A percentile compares a stretch with the other conserved stretches of the same genome.
Conservation (phyloP, 1,284 basidiomycete genomes). For the Melampsora larici-populina region DNA sequence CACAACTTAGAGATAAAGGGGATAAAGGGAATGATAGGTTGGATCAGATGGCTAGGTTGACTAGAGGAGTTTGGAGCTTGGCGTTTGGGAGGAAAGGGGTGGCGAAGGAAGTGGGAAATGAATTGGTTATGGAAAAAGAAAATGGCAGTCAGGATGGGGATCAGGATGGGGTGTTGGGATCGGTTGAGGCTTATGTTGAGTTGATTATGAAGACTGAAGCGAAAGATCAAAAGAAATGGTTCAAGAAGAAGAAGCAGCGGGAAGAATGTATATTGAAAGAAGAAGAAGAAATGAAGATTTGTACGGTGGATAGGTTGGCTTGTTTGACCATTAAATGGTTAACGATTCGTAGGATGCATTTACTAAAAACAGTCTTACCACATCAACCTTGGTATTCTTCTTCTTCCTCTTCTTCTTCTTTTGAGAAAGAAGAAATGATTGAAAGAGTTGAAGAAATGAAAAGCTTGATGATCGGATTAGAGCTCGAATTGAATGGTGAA, state of each 20-base stretch:
- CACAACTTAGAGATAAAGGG: no score
- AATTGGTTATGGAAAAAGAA: not conserved
- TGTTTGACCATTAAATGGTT: slow-evolving; percentile 37
- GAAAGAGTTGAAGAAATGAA: not conserved
- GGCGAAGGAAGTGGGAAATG: not conserved
- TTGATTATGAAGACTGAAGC: slow-evolving; percentile 5
- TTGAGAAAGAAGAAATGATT: not conserved
- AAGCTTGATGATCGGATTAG: slow-evolving; percentile 16
- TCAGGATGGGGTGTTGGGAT: not conserved
- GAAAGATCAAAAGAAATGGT: not conserved
- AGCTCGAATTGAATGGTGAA: slow-evolving; percentile 18
- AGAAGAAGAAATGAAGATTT: not conserved
- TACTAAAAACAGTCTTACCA: slow-evolving; percentile 6
- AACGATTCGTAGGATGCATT: slow-evolving; percentile 21
- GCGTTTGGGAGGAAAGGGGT: slow-evolving; percentile 29
- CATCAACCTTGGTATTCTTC: not conserved
- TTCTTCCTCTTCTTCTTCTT: no score
- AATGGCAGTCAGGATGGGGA: no score
- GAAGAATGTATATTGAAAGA: no score
- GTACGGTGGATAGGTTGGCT: slow-evolving; percentile 29
- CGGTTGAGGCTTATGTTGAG: slow-evolving; percentile 15
- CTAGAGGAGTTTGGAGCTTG: slow-evolving; percentile 35
- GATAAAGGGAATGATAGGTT: not conserved
- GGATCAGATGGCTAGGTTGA: slow-evolving; percentile 10
- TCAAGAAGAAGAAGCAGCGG: not conserved